phyloP scores from a whole-genome alignment of 768 basidiomycete genomes.

The Gymnopilus dilepis region DNA sequence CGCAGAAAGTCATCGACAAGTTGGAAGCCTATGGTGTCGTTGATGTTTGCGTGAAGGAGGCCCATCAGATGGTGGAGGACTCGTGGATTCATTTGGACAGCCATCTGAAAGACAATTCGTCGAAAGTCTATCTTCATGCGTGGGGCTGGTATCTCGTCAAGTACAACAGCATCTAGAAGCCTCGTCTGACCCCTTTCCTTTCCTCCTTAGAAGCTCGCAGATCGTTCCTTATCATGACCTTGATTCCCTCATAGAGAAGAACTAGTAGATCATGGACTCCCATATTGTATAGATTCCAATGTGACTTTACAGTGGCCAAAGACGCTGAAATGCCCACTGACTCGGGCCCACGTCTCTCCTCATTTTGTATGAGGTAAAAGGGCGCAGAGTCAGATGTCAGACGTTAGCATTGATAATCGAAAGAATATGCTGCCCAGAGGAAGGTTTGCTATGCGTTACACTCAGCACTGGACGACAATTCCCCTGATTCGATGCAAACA shows the following conservation, averaged over 20 bases:
- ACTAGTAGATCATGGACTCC: background rate
- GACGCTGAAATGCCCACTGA: too few species aligned
- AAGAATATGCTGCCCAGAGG: too few species aligned
- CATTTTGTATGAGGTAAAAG: too few species aligned
- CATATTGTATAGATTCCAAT: too few species aligned
- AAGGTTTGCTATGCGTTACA: too few species aligned
- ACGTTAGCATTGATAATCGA: too few species aligned
- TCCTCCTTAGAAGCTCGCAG: background rate
- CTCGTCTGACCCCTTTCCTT: background rate
- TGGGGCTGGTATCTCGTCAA: conserved; percentile 5
- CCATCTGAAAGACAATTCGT: background rate
- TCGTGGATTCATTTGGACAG: background rate
- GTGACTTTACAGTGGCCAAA: too few species aligned
- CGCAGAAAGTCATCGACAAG: conserved; percentile 7
- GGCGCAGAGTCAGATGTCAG: too few species aligned
- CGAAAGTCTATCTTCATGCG: background rate
- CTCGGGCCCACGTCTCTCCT: too few species aligned
- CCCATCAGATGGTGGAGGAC: background rate
- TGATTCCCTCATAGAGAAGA: background rate
- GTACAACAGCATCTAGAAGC: conserved; percentile 3
- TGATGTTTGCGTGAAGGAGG: background rate
- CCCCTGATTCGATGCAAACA: too few species aligned
- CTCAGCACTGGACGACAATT: too few species aligned
- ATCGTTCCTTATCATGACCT: background rate
- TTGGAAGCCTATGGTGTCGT: background rate